Evolutionary conservation across 495 filamentous ascomycete genomes (phyloP).

Genomic region (Thermothielavioides terrestris): DNA sequence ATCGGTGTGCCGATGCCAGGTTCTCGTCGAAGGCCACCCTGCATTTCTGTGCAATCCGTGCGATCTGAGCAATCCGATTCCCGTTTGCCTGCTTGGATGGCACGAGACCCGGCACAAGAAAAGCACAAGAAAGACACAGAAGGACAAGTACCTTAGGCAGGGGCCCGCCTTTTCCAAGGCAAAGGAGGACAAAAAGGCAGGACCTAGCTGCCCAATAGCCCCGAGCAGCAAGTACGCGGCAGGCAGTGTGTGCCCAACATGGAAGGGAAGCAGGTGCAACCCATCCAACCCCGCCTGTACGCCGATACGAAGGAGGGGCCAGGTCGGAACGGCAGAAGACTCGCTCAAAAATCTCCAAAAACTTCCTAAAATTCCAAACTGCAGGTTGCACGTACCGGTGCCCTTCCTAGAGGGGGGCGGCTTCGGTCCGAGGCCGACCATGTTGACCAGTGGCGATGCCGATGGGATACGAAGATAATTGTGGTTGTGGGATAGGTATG

Average conservation of each 20-base stretch:
- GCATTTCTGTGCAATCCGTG: too few relatives aligned
- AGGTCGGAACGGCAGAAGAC: not conserved
- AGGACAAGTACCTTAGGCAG: not conserved
- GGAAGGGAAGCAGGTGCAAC: too few relatives aligned
- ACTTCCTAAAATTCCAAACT: too few relatives aligned
- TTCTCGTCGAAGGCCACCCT: not conserved
- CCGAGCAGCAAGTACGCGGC: not conserved
- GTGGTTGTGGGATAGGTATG: not conserved
- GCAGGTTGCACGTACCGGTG: conserved; percentile 27
- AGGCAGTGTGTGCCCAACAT: not conserved
- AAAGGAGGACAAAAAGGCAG: not conserved
- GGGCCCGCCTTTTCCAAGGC: not conserved
- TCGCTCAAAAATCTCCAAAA: too few relatives aligned
- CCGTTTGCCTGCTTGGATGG: not conserved
- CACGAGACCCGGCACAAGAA: not conserved
- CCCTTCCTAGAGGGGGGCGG: conserved; percentile 69
- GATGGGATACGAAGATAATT: not conserved
- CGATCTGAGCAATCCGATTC: too few relatives aligned
- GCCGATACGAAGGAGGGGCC: not conserved
- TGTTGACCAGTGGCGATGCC: too few relatives aligned
- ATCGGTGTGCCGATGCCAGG: not conserved
- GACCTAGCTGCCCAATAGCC: not conserved
- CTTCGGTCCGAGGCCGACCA: conserved; percentile 69
- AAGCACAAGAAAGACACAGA: not conserved
- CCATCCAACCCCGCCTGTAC: too few relatives aligned